Evolutionary conservation across 176 grass and related monocot species (phyloP), one percentile per base, ranked within the genome.

Genomic region (Typha latifolia): DNA sequence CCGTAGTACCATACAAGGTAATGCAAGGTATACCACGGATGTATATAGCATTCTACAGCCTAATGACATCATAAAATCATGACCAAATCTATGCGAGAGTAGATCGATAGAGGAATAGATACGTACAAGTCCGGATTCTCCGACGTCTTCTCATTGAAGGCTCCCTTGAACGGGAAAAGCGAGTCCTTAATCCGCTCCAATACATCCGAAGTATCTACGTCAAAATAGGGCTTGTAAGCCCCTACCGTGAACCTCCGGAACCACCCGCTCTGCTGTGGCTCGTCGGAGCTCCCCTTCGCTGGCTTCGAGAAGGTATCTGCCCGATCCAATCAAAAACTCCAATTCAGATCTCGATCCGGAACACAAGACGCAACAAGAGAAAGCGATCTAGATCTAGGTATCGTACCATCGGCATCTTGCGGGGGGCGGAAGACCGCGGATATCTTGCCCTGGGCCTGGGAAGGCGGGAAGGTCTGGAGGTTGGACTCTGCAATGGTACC

Each of bases 151-250:
- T 99, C 95, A 7, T 84, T 91, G 76, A 99, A 99, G n/a, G 66
- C 87, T 50, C 89, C 89, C 26, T 78, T 87, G 76, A 99, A 93
- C 47, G 95, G 95, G 71, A 94, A 94, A 49, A 99, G 76, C 3
- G 95, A 99, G 24, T 99, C 95, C 80, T 76, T 85, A 65, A 99
- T 93, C 81, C 89, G 84, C 79, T 90, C 89, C 61, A 99, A 70
- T 13, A 99, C 95, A 66, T 99, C 89, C 16, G 89, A 78, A 31
- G 95, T 90, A 74, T 99, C 95, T 0, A 94, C 76, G 48, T 99
- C 89, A 70, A 99, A 99, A 72, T 90, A 99, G 62, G 84, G 79
- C 75, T 90, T 93, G 79, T 99, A 99, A 1, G 86, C 76, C 27
- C 80, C 95, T 6, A 99, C 81, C 68, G 86, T 85, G 86, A 99